Evolutionary conservation across 2,329 filamentous ascomycete genomes (phyloP), one percentile per base, ranked within the genome.

Genomic region (Penicillium vulpinum): DNA sequence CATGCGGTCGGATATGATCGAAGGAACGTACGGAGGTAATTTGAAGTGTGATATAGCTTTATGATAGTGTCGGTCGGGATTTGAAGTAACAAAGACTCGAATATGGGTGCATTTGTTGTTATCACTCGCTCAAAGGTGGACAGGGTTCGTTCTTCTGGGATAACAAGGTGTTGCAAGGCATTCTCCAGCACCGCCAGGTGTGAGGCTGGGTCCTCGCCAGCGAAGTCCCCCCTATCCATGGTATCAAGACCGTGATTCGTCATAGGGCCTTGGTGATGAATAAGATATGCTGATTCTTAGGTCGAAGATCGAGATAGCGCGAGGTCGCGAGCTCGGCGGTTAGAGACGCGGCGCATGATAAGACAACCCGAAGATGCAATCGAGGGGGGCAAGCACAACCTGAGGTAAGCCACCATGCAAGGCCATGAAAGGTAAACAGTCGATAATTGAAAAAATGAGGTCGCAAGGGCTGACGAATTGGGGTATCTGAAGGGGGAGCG

Each of bases 1-100:
- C 84, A 86, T 74, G 83, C 83, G 47, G 83, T 80, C 36, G 84
- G 84, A 67, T 85, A 85, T n/a, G 69, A 71, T 57, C 76, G 74
- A 49, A 86, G 76, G 65, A 85, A 84, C 51, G 71, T 72, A 63
- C 81, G 79, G 54, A 86, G 78, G 68, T 82, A 80, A 50, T 70
- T 72, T 16, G 82, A 85, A 35, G 83, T 83, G 66, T 86, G 83
- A 66, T 84, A 84, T 56, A 86, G 80, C 51, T 81, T 76, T 70
- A 86, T 77, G 58, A 85, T 79, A 52, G 82, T 75, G 60, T 79
- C 70, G 40, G 84, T 86, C 50, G 83, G 80, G 39, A 83, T 75
- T 62, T 85, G 83, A 41, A 82, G 76, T 46, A 85, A 77, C 24
- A 86, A 77, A 39, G 82, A 85, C 68, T 85, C 83, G 58, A 85